A percentile compares a stretch with the other conserved stretches of the same genome.
Conservation (phyloP, 768 basidiomycete genomes). For the Panaeolus papilionaceus region DNA sequence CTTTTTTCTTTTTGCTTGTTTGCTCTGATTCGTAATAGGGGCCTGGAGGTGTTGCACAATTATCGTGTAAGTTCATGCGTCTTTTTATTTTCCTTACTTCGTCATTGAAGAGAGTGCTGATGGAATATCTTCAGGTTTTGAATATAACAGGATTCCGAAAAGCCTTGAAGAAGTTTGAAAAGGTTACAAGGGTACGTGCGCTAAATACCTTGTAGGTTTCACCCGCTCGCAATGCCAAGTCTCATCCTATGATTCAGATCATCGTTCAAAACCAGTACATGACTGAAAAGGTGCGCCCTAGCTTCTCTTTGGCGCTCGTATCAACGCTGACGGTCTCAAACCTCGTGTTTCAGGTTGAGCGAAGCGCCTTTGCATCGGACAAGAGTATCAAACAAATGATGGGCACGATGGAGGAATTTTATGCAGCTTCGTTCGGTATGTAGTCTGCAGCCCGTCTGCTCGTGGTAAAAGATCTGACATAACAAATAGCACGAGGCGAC, state of each 20-base stretch:
- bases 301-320: background rate
- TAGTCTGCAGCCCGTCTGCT: conserved; percentile 21
- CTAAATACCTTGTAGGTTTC: too few relatives aligned
- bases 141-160: conserved; percentile 93
- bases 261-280: conserved; percentile 80
- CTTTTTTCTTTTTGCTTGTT: too few relatives aligned
- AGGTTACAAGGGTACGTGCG: conserved; percentile 65
- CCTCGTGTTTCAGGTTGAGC: conserved; percentile 58
- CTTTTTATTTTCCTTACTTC: background rate
- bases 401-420: conserved; percentile 77
- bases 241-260: conserved; percentile 48
- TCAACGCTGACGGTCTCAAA: background rate
- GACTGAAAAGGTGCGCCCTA: conserved; percentile 65
- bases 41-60: conserved; percentile 84
- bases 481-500: conserved; percentile 14
- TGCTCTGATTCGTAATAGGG: conserved; percentile 44
- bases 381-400: conserved; percentile 68
- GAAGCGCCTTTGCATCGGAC: conserved; percentile 70
- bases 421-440: conserved; percentile 79
- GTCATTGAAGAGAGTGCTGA: background rate
- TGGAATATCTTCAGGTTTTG: conserved; percentile 56
- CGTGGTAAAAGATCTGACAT: background rate
- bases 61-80: conserved; percentile 67
- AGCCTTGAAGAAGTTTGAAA: conserved; percentile 86
- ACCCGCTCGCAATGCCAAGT: background rate